Percentiles rank a stretch among this genome's conserved stretches.
Conservation (phyloP, 768 basidiomycete genomes). For the Xanthoconium purpureum region DNA sequence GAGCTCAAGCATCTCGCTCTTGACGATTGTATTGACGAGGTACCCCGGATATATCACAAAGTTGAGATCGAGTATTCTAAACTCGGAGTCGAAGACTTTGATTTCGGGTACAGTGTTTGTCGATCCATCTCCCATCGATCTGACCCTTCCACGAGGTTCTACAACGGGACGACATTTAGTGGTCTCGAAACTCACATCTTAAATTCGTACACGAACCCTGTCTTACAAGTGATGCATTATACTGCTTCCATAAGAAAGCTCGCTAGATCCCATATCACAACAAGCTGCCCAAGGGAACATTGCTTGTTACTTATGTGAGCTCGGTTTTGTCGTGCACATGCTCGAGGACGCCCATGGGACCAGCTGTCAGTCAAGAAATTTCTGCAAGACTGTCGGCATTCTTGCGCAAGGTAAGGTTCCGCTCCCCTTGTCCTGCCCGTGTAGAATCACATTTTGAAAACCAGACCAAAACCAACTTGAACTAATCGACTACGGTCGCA, state of each 20-base stretch:
- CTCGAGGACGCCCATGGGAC: conserved; percentile 90
- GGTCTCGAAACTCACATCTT: conserved; percentile 96
- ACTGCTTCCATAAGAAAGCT: conserved; percentile 69
- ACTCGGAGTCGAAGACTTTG: conserved; percentile 98
- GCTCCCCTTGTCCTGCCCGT: neutral
- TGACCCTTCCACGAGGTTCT: conserved; percentile 56
- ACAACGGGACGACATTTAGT: conserved; percentile 86
- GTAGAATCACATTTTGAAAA: neutral
- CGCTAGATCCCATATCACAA: conserved; percentile 90
- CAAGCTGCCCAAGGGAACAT: conserved; percentile 84
- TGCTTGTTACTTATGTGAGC: conserved; percentile 83
- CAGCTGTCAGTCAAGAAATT: conserved; percentile 96
- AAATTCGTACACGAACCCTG: conserved; percentile 93
- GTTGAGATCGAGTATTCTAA: conserved; percentile 99
- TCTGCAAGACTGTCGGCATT: conserved; percentile 89
- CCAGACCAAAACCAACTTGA: conserved; percentile 76
- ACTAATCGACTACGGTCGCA: conserved; percentile 83
- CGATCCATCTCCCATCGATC: neutral
- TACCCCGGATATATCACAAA: conserved; percentile 81
- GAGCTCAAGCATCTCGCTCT: conserved; percentile 53
- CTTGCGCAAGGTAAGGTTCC: conserved; percentile 70
- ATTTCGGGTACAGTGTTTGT: conserved; percentile 70
- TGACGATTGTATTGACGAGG: conserved; percentile 53
- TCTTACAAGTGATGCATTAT: conserved; percentile 91
- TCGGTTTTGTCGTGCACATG: conserved; percentile 94